These are phyloP conservation scores for Dentiscutata heterogama DNA, from an alignment of 371 early-diverging fungal species.

Conservation along the genomic window DNA sequence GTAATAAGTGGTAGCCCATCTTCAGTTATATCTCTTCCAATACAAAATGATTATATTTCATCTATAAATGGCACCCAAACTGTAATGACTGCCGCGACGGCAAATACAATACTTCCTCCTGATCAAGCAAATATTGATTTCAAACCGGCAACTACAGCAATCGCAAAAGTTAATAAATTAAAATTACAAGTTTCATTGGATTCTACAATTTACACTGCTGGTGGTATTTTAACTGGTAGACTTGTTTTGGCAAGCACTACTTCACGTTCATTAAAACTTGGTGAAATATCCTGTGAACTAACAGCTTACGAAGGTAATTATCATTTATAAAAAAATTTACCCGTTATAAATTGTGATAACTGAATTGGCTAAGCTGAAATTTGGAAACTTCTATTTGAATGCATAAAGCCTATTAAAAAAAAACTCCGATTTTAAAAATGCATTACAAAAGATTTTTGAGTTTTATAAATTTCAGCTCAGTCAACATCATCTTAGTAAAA, in stretches of 20 bases:
- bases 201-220: constrained; percentile 66
- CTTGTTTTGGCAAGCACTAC: constrained; percentile 60
- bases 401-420: too few species aligned
- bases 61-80: neutral
- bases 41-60: neutral
- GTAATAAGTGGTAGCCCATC: constrained; percentile 6
- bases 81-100: constrained; percentile 37
- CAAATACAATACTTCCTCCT: constrained; percentile 47
- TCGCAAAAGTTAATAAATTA: constrained; percentile 64
- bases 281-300: constrained; percentile 68
- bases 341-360: too few species aligned
- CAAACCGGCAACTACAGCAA: constrained; percentile 59
- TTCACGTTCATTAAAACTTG: constrained; percentile 58
- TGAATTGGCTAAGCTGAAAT: too few species aligned
- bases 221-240: constrained; percentile 62
- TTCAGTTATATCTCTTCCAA: neutral
- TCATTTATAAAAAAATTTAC: neutral
- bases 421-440: too few species aligned
- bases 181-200: constrained; percentile 64
- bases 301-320: constrained; percentile 64
- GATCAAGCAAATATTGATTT: constrained; percentile 59
- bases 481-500: too few species aligned
- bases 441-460: too few species aligned
- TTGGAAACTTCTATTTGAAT: too few species aligned
- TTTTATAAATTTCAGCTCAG: too few species aligned